Percentiles rank a stretch among this genome's conserved stretches.
These are phyloP conservation scores for Oryza brachyantha DNA, from an alignment of 176 grass and related monocot species.

Conservation along the genomic window DNA sequence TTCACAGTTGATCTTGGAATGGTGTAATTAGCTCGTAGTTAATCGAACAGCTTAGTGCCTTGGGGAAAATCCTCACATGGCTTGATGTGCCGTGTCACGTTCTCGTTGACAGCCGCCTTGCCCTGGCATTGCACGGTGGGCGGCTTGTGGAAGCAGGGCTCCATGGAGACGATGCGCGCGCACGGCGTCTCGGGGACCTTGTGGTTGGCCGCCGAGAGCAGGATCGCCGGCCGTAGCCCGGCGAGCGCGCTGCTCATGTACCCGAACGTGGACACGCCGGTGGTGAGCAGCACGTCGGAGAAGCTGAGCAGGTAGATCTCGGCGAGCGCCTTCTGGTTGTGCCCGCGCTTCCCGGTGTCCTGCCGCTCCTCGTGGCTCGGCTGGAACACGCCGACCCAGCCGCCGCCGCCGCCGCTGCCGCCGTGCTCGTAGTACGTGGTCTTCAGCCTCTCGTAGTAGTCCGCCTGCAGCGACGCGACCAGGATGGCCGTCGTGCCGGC, in stretches of 20 bases:
- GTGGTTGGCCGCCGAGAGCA: not conserved
- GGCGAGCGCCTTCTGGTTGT: slow-evolving; percentile 49
- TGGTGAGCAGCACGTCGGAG: slow-evolving; percentile 52
- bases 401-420: slow-evolving; percentile 28
- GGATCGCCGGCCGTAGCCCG: slow-evolving; percentile 31
- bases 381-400: slow-evolving; percentile 40
- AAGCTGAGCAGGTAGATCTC: slow-evolving; percentile 63
- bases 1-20: not conserved
- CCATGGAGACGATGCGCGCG: slow-evolving; percentile 30
- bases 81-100: slow-evolving; percentile 36
- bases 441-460: slow-evolving; percentile 49
- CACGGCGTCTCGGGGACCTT: slow-evolving; percentile 31
- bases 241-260: slow-evolving; percentile 47
- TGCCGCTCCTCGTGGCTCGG: slow-evolving; percentile 39
- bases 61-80: slow-evolving; percentile 27
- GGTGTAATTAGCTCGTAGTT: not conserved
- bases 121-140: slow-evolving; percentile 27
- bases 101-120: not conserved
- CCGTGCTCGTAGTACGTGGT: slow-evolving; percentile 41
- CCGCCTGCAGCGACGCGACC: slow-evolving; percentile 39
- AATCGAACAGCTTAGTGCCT: slow-evolving; percentile 47
- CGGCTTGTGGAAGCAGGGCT: slow-evolving; percentile 45
- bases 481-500: slow-evolving; percentile 34
- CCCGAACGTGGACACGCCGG: slow-evolving; percentile 51
- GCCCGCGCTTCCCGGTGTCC: not conserved